Conservation (phyloP, 2,329 filamentous ascomycete species). For the Talaromyces sp. region DNA sequence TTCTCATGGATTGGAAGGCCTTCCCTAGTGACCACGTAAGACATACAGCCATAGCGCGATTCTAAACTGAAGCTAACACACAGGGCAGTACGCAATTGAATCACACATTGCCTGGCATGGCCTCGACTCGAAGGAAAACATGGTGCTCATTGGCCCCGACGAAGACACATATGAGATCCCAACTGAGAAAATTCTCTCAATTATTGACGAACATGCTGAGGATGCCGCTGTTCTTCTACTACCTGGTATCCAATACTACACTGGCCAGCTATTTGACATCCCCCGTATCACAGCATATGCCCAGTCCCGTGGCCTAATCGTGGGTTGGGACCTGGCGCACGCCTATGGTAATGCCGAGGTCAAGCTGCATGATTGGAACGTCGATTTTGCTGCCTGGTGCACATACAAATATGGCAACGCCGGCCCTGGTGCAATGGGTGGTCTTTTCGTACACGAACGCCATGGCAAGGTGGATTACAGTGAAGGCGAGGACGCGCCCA, state of each 20-base stretch:
- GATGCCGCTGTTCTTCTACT: constrained; percentile 75
- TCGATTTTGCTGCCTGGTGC: constrained; percentile 90
- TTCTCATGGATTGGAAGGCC: constrained; percentile 81
- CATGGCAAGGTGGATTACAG: constrained; percentile 58
- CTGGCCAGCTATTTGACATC: constrained; percentile 83
- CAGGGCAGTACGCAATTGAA: constrained; percentile 71
- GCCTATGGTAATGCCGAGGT: constrained; percentile 80
- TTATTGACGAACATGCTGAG: constrained; percentile 73
- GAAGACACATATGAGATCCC: constrained; percentile 61
- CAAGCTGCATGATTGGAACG: constrained; percentile 79
- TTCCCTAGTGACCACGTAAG: constrained; percentile 81
- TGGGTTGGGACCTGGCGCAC: constrained; percentile 87
- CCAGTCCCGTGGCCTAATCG: constrained; percentile 66
- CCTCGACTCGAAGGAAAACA: constrained; percentile 65
- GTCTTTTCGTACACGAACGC: constrained; percentile 74
- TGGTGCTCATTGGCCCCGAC: constrained; percentile 72
- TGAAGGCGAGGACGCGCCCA: constrained; percentile 44
- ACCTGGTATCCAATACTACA: constrained; percentile 89
- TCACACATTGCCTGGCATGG: constrained; percentile 76
- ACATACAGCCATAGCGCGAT: constrained; percentile 1
- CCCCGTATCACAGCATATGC: constrained; percentile 74
- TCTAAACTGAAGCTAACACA: not conserved
- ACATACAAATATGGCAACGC: constrained; percentile 92
- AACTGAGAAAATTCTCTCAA: constrained; percentile 69
- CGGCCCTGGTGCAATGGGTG: constrained; percentile 77